Evolutionary conservation across 805 yeast genomes (phyloP).

Genomic region (Ogataea allantospora): DNA sequence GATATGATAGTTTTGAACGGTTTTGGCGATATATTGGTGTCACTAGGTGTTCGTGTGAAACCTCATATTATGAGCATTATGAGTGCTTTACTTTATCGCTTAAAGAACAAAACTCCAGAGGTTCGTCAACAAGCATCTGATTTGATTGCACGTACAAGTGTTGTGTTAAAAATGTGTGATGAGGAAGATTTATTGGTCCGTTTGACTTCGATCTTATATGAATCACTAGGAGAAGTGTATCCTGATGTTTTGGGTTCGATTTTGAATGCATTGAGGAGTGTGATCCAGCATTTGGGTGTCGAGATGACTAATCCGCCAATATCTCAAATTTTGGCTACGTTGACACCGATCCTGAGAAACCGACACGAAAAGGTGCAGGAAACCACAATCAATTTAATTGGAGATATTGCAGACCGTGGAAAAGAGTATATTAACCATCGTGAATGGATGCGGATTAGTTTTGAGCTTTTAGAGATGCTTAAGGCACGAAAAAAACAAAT

Average conservation of each 20-base stretch:
- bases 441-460: constrained; percentile 97
- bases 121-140: constrained; percentile 86
- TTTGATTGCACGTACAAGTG: constrained; percentile 62
- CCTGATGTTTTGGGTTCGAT: constrained; percentile 93
- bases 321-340: constrained; percentile 76
- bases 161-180: constrained; percentile 61
- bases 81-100: constrained; percentile 66
- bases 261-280: constrained; percentile 63
- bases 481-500: constrained; percentile 76
- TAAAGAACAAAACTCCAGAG: constrained; percentile 68
- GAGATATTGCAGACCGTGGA: constrained; percentile 74
- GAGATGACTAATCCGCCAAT: constrained; percentile 74
- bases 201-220: constrained; percentile 75
- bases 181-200: constrained; percentile 63
- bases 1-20: constrained; percentile 56
- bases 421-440: constrained; percentile 83
- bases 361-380: constrained; percentile 90
- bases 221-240: constrained; percentile 88
- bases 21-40: constrained; percentile 59
- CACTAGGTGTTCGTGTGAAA: constrained; percentile 61
- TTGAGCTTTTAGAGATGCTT: constrained; percentile 84
- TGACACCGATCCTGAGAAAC: constrained; percentile 89
- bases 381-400: constrained; percentile 72
- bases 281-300: constrained; percentile 60
- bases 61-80: constrained; percentile 74